Conservation (phyloP, 441 rosid species). For the Syzygium syzygioides region DNA sequence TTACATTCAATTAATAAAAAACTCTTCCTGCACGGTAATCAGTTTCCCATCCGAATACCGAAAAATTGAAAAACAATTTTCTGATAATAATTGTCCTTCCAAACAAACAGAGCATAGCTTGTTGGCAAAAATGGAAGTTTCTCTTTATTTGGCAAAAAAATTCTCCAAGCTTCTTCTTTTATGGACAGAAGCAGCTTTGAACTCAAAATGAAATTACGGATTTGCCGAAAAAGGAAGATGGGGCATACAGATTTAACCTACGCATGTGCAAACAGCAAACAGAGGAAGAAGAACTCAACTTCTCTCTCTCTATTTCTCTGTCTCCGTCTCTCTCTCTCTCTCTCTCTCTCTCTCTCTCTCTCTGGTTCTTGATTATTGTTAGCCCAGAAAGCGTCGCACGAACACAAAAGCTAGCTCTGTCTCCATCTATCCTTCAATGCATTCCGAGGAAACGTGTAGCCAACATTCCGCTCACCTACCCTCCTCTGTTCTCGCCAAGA, state of each 20-base stretch:
- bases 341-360: neutral
- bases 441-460: neutral
- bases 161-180: neutral
- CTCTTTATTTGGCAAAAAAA: neutral
- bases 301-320: neutral
- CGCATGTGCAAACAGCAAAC: neutral
- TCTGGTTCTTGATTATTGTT: neutral
- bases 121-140: neutral
- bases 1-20: accelerated
- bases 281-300: neutral
- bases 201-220: neutral
- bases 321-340: neutral
- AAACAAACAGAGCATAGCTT: neutral
- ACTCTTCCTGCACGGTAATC: accelerated
- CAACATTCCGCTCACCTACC: slow-evolving; percentile 7
- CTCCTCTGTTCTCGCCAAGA: neutral
- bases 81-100: neutral
- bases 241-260: neutral
- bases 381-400: neutral
- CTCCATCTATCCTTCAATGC: neutral
- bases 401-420: neutral
- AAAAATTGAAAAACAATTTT: neutral
- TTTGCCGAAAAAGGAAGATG: neutral
- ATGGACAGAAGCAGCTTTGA: neutral
- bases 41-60: neutral